Base-by-base conservation (phyloP, 352 stramenopile species). In the Globisporangium megalacanthum region DNA sequence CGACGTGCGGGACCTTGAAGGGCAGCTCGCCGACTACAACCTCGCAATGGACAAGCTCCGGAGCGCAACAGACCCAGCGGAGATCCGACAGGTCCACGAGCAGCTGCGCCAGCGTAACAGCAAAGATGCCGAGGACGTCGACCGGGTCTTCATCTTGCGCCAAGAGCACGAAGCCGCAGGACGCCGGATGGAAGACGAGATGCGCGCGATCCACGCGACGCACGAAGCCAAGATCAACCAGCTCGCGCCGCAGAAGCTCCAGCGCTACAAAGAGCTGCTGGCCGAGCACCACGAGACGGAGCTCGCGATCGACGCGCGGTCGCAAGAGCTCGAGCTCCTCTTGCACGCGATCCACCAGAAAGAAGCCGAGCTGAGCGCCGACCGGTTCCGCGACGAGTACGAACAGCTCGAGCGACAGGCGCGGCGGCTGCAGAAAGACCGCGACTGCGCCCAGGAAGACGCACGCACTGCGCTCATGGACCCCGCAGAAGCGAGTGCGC, bases 1-100 rank as follows among this genome's bases (percentile, higher is more conserved):
- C 45, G 70, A 88, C 53, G 86, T 95, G 46, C 79, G 90, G 25
- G 73, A 88, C 45, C 59, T 97, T n/a, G 89, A 98, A 68, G 92
- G 92, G 2, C 89, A 92, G 47, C 69, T 98, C 17, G 90, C 90
- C 0, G 92, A 98, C 70, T 96, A 97, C 62, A 98, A 97, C 65
- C 70, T 97, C 22, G 92, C 92, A 20, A 96, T 97, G 78, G 90
- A 97, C 65, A 98, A 98, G 67, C 68, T 89, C 37, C 70, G 78
- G 31, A 91, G 80, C 39, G 70, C 68, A 14, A 91, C 80, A 13
- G 76, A 91, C 45, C 80, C 80, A 1, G 63, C 61, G 1, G 77
- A 88, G 65, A 88, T 88, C 56, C 74, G 73, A 3, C 76, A 88
- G 54, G 80, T 90, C 29, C 74, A 85, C 42, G 77, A 88, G 51